Base-by-base conservation (phyloP, 2,329 filamentous ascomycete species). In the Cucurbitaria berberidis region DNA sequence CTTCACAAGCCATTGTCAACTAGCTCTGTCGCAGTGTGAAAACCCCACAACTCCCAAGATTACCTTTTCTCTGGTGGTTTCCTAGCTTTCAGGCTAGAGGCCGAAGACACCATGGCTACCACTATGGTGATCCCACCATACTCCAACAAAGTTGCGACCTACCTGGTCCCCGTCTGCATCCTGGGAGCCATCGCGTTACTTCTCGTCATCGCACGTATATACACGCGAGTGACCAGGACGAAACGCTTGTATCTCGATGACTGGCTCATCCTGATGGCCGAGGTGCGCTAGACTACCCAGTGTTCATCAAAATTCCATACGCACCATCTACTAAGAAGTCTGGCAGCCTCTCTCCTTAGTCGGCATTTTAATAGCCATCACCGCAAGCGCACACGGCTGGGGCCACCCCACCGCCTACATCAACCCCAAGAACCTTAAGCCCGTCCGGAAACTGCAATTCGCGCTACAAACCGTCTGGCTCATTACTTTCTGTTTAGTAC, bases 381-480 rank as follows among this genome's bases (percentile, higher is more conserved):
- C 54, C 7, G 60, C 66, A 6, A 49, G 55, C 6, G 29, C 50
- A 1, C 45, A 64, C 36, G 66, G 67, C 15, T 70, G 67, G 67
- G 67, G 67, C 13, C 63, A 63, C 40, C 60, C 61, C 5, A 42
- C 50, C n/a, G 51, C 58, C 18, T 62, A 54, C 18, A 51, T 68
- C 26, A 51, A 51, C 3, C 64, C 60, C 8, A 15, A 32, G 2
- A 40, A 62, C 5, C 38, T 63, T 11, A 57, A 45, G 7, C 35
- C 47, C 22, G 59, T 50, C 1, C 39, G 67, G 9, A 60, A 61
- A 27, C 47, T 69, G 27, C 59, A 64, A 22, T 70, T 70, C n/a
- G 63, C 60, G 6, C 29, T 67, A 1, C 66, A 70, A 46, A 60
- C 60, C 7, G 54, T 58, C 11, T 69, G 66, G 66, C 52, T 68